Evolutionary conservation across 176 grass and related monocot species (phyloP).

Genomic region (Bonia amplexicaulis): DNA sequence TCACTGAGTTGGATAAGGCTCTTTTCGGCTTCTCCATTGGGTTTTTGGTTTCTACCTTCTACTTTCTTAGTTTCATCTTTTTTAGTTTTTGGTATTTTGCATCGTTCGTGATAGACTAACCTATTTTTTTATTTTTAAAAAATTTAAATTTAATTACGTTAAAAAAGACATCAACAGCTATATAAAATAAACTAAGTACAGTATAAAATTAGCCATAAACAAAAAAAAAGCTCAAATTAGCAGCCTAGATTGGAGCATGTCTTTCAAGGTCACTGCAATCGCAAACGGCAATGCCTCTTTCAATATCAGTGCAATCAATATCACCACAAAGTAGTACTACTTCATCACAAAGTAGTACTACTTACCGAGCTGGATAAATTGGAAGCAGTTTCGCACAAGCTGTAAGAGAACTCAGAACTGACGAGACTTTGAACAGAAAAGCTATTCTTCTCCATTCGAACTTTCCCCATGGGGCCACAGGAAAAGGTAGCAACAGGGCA

Average conservation of each 20-base stretch:
- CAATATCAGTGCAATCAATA: neutral
- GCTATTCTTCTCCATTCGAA: neutral
- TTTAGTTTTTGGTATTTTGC: no score
- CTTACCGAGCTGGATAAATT: neutral
- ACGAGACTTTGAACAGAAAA: neutral
- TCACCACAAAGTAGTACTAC: neutral
- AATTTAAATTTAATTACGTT: no score
- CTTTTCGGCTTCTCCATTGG: no score
- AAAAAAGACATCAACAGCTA: no score
- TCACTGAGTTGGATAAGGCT: neutral
- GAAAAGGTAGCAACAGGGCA: neutral
- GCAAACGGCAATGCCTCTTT: neutral
- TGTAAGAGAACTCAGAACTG: neutral
- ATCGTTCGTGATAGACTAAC: no score
- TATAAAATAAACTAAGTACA: no score
- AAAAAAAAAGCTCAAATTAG: no score
- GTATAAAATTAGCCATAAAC: no score
- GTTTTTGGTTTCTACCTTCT: no score
- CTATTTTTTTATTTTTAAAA: no score
- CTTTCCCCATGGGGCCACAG: slow-evolving; percentile 10
- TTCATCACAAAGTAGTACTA: neutral
- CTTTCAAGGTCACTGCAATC: neutral
- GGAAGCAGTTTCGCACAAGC: neutral
- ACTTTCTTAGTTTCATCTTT: no score
- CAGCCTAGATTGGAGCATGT: neutral